These are phyloP conservation scores for Polyplosphaeria fusca DNA, from an alignment of 495 filamentous ascomycete genomes.

Conservation along the genomic window DNA sequence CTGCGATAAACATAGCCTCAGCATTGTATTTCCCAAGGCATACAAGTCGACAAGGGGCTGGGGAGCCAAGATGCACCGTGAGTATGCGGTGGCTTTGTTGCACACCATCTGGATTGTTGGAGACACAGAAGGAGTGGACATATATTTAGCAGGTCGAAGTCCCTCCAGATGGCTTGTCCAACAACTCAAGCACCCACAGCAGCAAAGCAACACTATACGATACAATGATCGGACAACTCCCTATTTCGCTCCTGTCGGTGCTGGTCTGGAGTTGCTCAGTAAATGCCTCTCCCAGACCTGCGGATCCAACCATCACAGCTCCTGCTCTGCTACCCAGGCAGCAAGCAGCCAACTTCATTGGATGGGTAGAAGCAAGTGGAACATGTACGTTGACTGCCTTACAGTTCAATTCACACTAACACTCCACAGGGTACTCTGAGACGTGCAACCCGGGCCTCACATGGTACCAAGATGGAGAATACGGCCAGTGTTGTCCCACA, in stretches of 20 bases:
- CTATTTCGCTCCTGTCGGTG: conserved; percentile 15
- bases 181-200: no score
- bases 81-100: no score
- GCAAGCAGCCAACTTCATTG: conserved; percentile 18
- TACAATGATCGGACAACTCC: conserved; percentile 8
- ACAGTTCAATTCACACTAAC: background rate
- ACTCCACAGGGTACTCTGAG: conserved; percentile 10
- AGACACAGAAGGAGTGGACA: no score
- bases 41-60: no score
- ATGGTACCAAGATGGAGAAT: conserved; percentile 26
- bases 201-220: no score
- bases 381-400: conserved; percentile 14
- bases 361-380: conserved; percentile 12
- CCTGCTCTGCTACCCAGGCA: conserved; percentile 17
- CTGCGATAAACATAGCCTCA: no score
- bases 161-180: no score
- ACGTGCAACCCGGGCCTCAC: conserved; percentile 18
- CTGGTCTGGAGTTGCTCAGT: conserved; percentile 5
- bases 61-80: no score
- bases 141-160: no score
- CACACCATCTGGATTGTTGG: no score
- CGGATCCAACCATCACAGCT: conserved; percentile 23
- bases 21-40: no score
- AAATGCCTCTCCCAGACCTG: conserved; percentile 12
- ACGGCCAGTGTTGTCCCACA: conserved; percentile 28